Base-by-base conservation (phyloP, 306 rosid species). In the Leucaena leucocephala region DNA sequence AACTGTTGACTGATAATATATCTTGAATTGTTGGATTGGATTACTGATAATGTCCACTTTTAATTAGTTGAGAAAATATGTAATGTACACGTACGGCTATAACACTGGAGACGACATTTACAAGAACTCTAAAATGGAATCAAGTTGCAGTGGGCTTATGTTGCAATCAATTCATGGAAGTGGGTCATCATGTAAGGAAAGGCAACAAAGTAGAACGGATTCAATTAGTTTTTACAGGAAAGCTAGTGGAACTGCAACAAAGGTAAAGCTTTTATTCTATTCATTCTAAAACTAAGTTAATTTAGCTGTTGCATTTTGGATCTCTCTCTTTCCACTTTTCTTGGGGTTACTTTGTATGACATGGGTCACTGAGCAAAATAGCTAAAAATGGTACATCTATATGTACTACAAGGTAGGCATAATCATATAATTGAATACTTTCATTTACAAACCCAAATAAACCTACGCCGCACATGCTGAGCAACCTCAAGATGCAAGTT, bases 21-120 rank as follows among this genome's bases (percentile, higher is more conserved):
- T 49, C 52, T 50, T 73, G 75, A 69, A 19, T 68, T 81, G 36
- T 77, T 76, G 72, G 73, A 57, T 73, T 79, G 11, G 61, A 40
- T 83, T 83, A 76, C 85, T 76, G 50, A 52, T 68, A 42, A 13
- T 68, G 50, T 83, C 21, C 65, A 17, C 68, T 67, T 82, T 70
- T 71, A 64, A 77, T 82, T 83, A 96, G 99, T 82, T 96, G 92
- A 93, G 99, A 86, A 96, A 96, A 89, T 96, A 93, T 71, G 99
- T 96, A 33, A 96, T 68, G 87, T 96, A 76, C 85, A 93, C 99
- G 2, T 93, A 89, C 44, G 94, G 89, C 74, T 87, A 83, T 76
- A 86, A 69, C 78, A 78, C 86, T 21, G 77, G 90, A 76, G 89
- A 87, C 1, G 90, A 85, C 35, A 48, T 59, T 65, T 72, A 71